These are phyloP conservation scores for Amanita phalloides DNA, from an alignment of 768 basidiomycete genomes.

Conservation along the genomic window DNA sequence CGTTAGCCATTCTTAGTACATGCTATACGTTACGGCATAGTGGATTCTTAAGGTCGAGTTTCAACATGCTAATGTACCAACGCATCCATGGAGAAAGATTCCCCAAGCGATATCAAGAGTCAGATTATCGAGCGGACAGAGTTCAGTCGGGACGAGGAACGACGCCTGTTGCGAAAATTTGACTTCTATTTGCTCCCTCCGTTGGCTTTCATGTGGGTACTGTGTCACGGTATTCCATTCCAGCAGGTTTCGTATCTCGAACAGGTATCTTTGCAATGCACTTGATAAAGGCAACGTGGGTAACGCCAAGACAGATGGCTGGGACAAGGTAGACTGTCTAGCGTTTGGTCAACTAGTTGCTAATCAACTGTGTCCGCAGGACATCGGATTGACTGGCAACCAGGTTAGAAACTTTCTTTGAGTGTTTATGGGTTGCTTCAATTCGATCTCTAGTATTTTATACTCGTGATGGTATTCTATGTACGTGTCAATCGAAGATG, in stretches of 20 bases:
- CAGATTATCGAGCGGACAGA: not conserved
- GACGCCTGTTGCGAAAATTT: slow-evolving; percentile 27
- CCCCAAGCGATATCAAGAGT: not conserved
- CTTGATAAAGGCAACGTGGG: slow-evolving; percentile 39
- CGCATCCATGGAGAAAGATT: not conserved
- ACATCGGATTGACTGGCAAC: slow-evolving; percentile 31
- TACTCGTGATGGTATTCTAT: slow-evolving; percentile 38
- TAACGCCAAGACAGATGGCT: slow-evolving; percentile 42
- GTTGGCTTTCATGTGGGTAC: slow-evolving; percentile 28
- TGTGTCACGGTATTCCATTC: not conserved
- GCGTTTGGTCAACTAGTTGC: not conserved
- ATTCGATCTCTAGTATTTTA: slow-evolving; percentile 25
- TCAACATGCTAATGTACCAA: not conserved
- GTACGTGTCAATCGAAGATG: slow-evolving; percentile 13
- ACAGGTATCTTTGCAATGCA: slow-evolving; percentile 38
- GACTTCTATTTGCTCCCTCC: slow-evolving; percentile 32
- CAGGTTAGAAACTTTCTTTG: slow-evolving; percentile 18
- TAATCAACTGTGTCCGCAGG: slow-evolving; percentile 14
- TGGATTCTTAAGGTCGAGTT: not conserved
- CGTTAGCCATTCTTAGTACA: no score
- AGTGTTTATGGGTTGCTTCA: not conserved
- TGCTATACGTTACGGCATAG: not conserved
- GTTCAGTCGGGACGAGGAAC: slow-evolving; percentile 15
- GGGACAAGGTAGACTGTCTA: slow-evolving; percentile 27
- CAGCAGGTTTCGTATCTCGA: not conserved